phyloP scores from a whole-genome alignment of 2,329 filamentous ascomycete species.

The Penicillium thymicola region DNA sequence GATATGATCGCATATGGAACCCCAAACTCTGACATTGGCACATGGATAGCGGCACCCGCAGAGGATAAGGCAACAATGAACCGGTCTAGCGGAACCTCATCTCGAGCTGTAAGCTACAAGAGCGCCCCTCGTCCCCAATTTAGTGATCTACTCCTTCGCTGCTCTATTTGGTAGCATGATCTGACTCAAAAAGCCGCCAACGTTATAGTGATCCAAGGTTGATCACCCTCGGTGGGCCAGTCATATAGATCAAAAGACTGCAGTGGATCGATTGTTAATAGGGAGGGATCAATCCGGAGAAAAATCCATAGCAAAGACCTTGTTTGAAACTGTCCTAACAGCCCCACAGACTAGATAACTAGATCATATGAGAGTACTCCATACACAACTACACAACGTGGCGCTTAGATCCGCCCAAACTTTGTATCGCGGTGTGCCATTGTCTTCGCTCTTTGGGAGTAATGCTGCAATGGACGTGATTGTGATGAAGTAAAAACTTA shows the following conservation, averaged over 20 bases:
- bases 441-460: not conserved
- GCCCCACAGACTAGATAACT: conserved; percentile 1
- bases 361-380: not conserved
- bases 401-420: conserved; percentile 4
- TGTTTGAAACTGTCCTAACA: not conserved
- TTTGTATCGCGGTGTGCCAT: not conserved
- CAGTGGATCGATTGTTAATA: conserved; percentile 5
- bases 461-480: not conserved
- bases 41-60: not conserved
- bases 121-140: not conserved
- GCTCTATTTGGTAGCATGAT: not conserved
- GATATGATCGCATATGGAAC: conserved; percentile 1
- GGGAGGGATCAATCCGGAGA: conserved; percentile 1
- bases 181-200: conserved; percentile 7
- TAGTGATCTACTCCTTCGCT: conserved; percentile 8
- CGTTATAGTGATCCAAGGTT: conserved; percentile 4
- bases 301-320: not conserved
- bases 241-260: not conserved
- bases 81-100: not conserved
- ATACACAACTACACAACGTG: conserved; percentile 18
- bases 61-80: not conserved
- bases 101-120: not conserved
- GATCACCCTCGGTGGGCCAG: conserved; percentile 9
- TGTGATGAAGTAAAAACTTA: conserved; percentile 1
- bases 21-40: not conserved